Evolutionary conservation across 345 rosid species (phyloP).

Genomic region (Excoecaria cochinchinensis): DNA sequence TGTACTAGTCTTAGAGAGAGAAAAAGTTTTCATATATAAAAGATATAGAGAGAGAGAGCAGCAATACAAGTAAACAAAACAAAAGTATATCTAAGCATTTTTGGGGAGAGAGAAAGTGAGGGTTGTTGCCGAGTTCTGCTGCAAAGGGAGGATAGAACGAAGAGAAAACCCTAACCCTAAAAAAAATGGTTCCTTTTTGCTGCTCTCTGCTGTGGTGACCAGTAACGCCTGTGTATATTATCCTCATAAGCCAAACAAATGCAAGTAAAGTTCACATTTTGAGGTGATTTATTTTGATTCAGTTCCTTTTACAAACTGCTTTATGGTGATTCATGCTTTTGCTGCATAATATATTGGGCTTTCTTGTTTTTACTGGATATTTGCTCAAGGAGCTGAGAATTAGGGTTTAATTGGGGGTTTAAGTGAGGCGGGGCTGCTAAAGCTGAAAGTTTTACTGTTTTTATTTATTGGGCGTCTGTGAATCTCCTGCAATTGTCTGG

Average conservation of each 20-base stretch:
- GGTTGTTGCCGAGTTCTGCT: slow-evolving; percentile 10
- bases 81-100: neutral
- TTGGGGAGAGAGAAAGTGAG: slow-evolving; percentile 8
- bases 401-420: slow-evolving; percentile 27
- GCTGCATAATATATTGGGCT: neutral
- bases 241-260: neutral
- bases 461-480: neutral
- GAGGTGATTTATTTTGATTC: slow-evolving; percentile 14
- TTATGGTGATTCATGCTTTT: slow-evolving; percentile 10
- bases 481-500: neutral
- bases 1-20: slow-evolving; percentile 1
- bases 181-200: slow-evolving; percentile 10
- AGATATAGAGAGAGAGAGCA: neutral
- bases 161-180: slow-evolving; percentile 31
- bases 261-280: slow-evolving; percentile 13
- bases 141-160: slow-evolving; percentile 2
- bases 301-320: neutral
- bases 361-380: slow-evolving; percentile 22
- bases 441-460: neutral
- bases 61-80: slow-evolving; percentile 6
- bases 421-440: slow-evolving; percentile 18
- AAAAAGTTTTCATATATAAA: neutral
- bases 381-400: slow-evolving; percentile 16
- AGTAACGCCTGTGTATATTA: slow-evolving; percentile 11
- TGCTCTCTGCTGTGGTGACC: slow-evolving; percentile 21